These are phyloP conservation scores for Mortierella polycephala DNA, from an alignment of 371 early-diverging fungal genomes.

Conservation along the genomic window DNA sequence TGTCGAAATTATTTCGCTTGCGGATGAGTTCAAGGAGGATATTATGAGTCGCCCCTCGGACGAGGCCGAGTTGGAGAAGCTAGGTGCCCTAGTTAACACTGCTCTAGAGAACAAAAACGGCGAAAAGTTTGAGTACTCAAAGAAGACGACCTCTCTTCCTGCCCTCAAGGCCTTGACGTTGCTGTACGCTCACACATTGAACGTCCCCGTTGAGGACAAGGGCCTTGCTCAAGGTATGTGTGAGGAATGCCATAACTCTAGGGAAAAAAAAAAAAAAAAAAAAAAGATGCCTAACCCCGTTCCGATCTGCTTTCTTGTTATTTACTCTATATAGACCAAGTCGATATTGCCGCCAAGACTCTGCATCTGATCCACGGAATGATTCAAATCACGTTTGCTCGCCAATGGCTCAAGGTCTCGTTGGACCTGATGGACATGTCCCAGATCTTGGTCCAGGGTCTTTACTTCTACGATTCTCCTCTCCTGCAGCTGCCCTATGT, in stretches of 20 bases:
- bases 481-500: constrained; percentile 89
- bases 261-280: not conserved
- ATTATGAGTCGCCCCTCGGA: constrained; percentile 64
- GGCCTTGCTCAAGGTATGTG: constrained; percentile 61
- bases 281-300: not conserved
- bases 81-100: constrained; percentile 65
- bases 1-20: constrained; percentile 74
- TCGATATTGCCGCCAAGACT: constrained; percentile 75
- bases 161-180: constrained; percentile 82
- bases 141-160: constrained; percentile 58
- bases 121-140: constrained; percentile 65
- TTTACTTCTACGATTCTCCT: constrained; percentile 75
- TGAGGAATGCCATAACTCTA: not conserved
- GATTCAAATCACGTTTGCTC: constrained; percentile 87
- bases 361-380: constrained; percentile 84
- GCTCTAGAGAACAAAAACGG: constrained; percentile 70
- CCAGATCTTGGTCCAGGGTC: constrained; percentile 88
- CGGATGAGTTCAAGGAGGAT: constrained; percentile 78
- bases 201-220: constrained; percentile 70
- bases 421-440: constrained; percentile 77
- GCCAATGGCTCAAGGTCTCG: constrained; percentile 79
- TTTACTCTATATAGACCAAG: constrained; percentile 65
- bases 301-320: not conserved
- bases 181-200: constrained; percentile 87
- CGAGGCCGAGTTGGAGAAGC: constrained; percentile 58